Percentiles rank a stretch among this genome's conserved stretches.
Conservation (phyloP, 768 basidiomycete genomes). For the Trametopsis cervina region DNA sequence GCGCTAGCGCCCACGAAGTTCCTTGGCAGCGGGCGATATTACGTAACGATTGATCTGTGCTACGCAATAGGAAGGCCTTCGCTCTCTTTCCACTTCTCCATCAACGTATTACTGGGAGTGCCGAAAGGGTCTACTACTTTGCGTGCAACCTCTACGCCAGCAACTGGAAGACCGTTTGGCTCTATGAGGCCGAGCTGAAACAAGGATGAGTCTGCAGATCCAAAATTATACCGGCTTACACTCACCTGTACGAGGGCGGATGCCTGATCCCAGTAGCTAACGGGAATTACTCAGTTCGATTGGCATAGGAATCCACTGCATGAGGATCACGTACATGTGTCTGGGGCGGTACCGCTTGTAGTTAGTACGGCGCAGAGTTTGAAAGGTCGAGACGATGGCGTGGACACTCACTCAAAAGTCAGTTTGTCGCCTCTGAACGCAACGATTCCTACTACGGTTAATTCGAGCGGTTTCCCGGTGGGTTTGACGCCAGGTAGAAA, state of each 20-base stretch:
- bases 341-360: too few species aligned
- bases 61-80: slow-evolving; percentile 28
- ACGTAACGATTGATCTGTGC: too few species aligned
- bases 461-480: slow-evolving; percentile 31
- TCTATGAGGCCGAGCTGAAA: slow-evolving; percentile 30
- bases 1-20: too few species aligned
- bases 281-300: neutral
- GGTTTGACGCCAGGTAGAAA: slow-evolving; percentile 26
- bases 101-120: slow-evolving; percentile 31
- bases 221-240: neutral
- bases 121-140: slow-evolving; percentile 38
- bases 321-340: too few species aligned
- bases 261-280: slow-evolving; percentile 46
- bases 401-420: slow-evolving; percentile 35
- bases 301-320: neutral
- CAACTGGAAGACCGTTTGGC: slow-evolving; percentile 26
- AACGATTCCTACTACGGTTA: slow-evolving; percentile 38
- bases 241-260: slow-evolving; percentile 34
- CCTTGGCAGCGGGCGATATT: too few species aligned
- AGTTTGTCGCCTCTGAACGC: slow-evolving; percentile 44
- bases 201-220: neutral
- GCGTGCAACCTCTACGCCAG: slow-evolving; percentile 32
- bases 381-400: neutral
- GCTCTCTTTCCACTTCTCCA: slow-evolving; percentile 30
- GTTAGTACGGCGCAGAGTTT: too few species aligned